Evolutionary conservation across 78 protist genomes (phyloP), one percentile per base, ranked within the genome.

Genomic region (Tieghemostelium lacteum): DNA sequence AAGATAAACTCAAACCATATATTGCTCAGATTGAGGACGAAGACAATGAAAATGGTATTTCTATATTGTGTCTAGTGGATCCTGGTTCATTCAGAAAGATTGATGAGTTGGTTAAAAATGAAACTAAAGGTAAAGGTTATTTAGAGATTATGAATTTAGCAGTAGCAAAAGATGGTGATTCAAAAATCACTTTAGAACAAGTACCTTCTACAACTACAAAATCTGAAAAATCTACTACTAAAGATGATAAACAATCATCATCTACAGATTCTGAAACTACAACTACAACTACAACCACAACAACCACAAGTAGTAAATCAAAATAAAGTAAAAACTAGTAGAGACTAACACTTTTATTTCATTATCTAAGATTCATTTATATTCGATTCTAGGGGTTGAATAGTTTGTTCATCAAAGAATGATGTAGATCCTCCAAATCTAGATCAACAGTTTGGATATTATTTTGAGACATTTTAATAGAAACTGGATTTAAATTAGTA

Each of bases 131-230:
- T 19, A 69, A 71, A 33, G 95, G 93, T 39, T 60, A 36, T 64
- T 58, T 93, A 39, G 95, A 93, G 26, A 70, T 93, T 37, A 65
- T 85, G 78, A 73, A 39, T 62, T 66, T 85, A 31, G 75, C 95
- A 3, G 95, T 85, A 62, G 85, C 66, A 7, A 73, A 92, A 72
- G 95, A 85, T 52, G 95, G 92, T 52, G 95, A 92, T 10, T 39
- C 67, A 22, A 66, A 73, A 33, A 69, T 83, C 10, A 5, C 63
- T 5, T 16, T 49, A 16, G 63, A 57, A 19, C 29, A 5, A 19
- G 26, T 22, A 57, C 29, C 67, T 4, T 24, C 26, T 31, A 42
- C n/a, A n/a, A 50, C 76, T 29, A 37, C 40, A 22, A 70, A 70
- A 70, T 40, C 74, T 10, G 19, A 36, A 26, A 3, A 50, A 28